Base-by-base conservation (phyloP, 768 basidiomycete genomes). In the Suillus fuscotomentosus region DNA sequence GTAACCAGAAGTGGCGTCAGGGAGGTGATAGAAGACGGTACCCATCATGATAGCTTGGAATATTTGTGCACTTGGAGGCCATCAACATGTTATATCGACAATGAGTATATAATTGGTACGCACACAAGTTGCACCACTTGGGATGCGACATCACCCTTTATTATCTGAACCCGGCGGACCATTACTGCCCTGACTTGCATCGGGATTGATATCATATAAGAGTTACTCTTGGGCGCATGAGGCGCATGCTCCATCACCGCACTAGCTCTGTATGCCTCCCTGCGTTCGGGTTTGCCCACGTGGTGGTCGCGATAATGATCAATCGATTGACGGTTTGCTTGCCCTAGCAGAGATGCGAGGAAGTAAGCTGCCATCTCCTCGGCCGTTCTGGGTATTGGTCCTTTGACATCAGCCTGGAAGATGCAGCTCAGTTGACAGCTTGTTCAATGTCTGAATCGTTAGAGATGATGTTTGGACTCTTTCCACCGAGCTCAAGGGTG, bases 401-500 rank as follows among this genome's bases (percentile, higher is more conserved):
- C 62, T n/a, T 9, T 15, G 47, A 64, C 36, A 1, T 64, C 67
- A 0, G 76, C 65, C 31, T 84, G 83, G 4, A 80, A 69, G 14
- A 79, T 1, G 82, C 75, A 17, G 87, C 78, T 89, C 88, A 92
- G 57, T 83, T 81, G n/a, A 89, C 81, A 13, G 89, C 86, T 71
- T 89, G 82, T 0, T 91, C 87, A 5, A 91, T 68, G 73, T 92
- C 83, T 5, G 88, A 89, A 65, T 90, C 87, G 66, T 92, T 84
- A 70, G 90, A 92, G 67, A 94, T 81, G 69, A 94, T 82, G 54
- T 78, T 85, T 0, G 88, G 88, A 64, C 82, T 86, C 81, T 92
- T 91, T 42, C 90, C 91, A 17, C 92, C 92, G 27, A 94, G 82
- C 76, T 94, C 92, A 39, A 94, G 85, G 2, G 91, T 91, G 60